Evolutionary conservation across 2,329 filamentous ascomycete genomes (phyloP).

Genomic region (Chaetomium olivaceum): DNA sequence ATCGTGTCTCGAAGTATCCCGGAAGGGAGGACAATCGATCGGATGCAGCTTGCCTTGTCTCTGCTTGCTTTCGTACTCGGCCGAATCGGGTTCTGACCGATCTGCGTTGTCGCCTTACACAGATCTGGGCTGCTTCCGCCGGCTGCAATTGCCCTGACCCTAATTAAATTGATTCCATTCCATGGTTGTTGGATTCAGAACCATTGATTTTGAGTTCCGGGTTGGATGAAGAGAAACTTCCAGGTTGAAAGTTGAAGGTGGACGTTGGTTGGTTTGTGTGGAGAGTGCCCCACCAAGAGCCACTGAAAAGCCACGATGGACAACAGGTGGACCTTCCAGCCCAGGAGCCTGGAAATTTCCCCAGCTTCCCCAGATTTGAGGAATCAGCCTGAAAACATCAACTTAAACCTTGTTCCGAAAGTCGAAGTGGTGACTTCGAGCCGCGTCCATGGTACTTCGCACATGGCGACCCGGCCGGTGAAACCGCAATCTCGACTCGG

Average conservation of each 20-base stretch:
- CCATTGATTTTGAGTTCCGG: not conserved
- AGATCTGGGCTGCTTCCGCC: not conserved
- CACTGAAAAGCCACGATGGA: not conserved
- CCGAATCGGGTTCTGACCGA: constrained; percentile 12
- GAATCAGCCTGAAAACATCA: not conserved
- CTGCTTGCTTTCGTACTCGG: constrained; percentile 12
- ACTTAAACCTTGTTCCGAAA: not conserved
- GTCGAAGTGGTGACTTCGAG: constrained; percentile 7
- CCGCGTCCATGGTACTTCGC: constrained; percentile 15
- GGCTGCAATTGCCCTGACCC: not conserved
- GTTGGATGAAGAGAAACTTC: not conserved
- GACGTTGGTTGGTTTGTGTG: not conserved
- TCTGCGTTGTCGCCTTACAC: constrained; percentile 9
- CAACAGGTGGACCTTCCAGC: too few species aligned
- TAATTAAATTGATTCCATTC: not conserved
- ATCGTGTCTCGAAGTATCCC: constrained; percentile 10
- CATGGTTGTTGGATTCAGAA: not conserved
- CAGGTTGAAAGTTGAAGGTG: not conserved
- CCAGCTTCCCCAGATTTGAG: constrained; percentile 15
- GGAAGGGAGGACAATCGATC: constrained; percentile 12
- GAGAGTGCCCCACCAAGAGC: not conserved
- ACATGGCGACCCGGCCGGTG: not conserved
- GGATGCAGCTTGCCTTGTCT: constrained; percentile 15
- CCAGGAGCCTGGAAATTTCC: constrained; percentile 11
- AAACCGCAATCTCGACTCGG: constrained; percentile 4